Evolutionary conservation across 2,329 filamentous ascomycete genomes (phyloP).

Genomic region (Monosporascus sp.): DNA sequence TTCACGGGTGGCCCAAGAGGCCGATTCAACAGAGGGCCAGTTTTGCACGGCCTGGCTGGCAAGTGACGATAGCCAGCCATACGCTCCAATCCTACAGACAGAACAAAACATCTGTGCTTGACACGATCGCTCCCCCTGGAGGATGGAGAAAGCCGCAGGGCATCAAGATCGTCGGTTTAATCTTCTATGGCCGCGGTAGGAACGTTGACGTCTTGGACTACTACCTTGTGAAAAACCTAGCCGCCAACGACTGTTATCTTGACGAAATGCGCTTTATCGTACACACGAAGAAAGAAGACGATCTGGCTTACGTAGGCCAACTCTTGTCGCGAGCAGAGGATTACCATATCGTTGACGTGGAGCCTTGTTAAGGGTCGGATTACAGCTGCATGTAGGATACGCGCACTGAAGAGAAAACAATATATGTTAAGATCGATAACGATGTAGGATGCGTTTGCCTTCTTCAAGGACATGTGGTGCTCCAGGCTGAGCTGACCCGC

Average conservation of each 20-base stretch:
- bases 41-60: conserved; percentile 27
- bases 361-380: conserved; percentile 28
- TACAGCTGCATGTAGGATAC: conserved; percentile 30
- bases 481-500: conserved; percentile 3
- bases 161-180: conserved; percentile 37
- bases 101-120: conserved; percentile 8
- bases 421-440: conserved; percentile 42
- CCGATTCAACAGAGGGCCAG: conserved; percentile 4
- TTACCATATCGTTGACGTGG: conserved; percentile 31
- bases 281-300: conserved; percentile 33
- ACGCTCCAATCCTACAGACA: conserved; percentile 12
- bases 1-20: neutral
- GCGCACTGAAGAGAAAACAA: conserved; percentile 29
- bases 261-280: conserved; percentile 41
- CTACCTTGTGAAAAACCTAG: conserved; percentile 39
- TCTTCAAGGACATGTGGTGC: neutral
- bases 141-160: conserved; percentile 25
- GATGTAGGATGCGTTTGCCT: conserved; percentile 32
- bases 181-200: conserved; percentile 40
- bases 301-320: conserved; percentile 34
- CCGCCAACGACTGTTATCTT: conserved; percentile 38
- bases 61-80: conserved; percentile 11
- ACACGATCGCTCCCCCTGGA: conserved; percentile 21
- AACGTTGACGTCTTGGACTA: conserved; percentile 42
- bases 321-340: conserved; percentile 30